Base-by-base conservation (phyloP, 2,329 filamentous ascomycete genomes). In the Aureobasidium lini region DNA sequence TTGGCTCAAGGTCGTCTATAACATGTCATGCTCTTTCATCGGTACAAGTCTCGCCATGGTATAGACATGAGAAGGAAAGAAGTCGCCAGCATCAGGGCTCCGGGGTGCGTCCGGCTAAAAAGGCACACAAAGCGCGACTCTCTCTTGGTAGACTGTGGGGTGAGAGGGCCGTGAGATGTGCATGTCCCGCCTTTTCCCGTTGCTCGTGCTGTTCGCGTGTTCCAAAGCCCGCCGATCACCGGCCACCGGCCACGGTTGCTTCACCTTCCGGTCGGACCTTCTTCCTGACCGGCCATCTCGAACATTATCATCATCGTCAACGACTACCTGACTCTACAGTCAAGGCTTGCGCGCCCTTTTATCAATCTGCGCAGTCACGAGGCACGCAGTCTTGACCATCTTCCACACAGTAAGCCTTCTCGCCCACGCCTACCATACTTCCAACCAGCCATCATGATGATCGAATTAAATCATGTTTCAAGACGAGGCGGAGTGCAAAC, bases 391-490 rank as follows among this genome's bases (percentile, higher is more conserved):
- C 16, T 49, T 28, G 47, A 36, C 32, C 1, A 6, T 6, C 9
- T 23, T 11, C 5, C 13, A 18, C 15, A 16, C 10, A 34, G 54
- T 58, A 39, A 11, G 34, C 32, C 31, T 15, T n/a, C n/a, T 11
- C 11, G 2, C 15, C 1, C n/a, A 23, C n/a, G 13, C 11, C 6
- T 53, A 29, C 47, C n/a, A 29, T 16, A 15, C 11, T 29, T 44
- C 16, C 4, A 16, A n/a, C 15, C 29, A 34, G 39, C 48, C 31
- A 49, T 34, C 9, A 43, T 58, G 62, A 63, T 63, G 62, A 63
- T 52, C 32, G 56, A 60, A 34, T 18, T 29, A 43, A 36, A 63
- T 59, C 50, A 63, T 62, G 62, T 63, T 63, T 63, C 62, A 63
- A 63, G 62, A 63, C 62, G 62, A 60, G 56, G 50, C 62, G 60